Evolutionary conservation across 495 filamentous ascomycete genomes (phyloP), one percentile per base, ranked within the genome.

Genomic region (Thermochaetoides thermophila): DNA sequence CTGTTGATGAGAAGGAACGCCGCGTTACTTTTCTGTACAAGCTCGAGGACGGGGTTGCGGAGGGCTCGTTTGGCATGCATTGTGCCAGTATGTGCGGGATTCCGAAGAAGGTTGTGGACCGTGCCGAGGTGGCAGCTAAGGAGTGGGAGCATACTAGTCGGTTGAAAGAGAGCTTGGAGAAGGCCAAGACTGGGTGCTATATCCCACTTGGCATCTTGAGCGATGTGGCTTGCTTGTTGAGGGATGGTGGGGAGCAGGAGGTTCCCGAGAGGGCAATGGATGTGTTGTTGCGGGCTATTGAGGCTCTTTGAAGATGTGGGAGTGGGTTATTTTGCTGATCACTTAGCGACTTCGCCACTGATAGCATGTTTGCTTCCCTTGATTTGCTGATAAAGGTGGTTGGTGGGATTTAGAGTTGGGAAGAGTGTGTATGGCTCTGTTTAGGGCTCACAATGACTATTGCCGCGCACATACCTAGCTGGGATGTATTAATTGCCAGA

Each of bases 61-160:
- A 96, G 58, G 91, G 91, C 1, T 89, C 81, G 45, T 96, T 95
- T 57, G 91, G 91, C 43, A 99, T 99, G 91, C 91, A 96, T 54
- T 99, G 91, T 52, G 91, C 91, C 2, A 73, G 81, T 22, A 99
- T 96, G 89, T 99, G 91, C 40, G 91, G 91, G 1, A 95, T 99
- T 28, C 67, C 85, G 0, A 62, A 57, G 26, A 76, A 74, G 46
- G 78, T 99, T 19, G 80, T 99, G 27, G 76, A 85, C 49, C 55
- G 76, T 11, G 89, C 91, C 3, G 91, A 96, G 53, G 66, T 68
- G 14, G 91, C 91, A n/a, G 91, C 91, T 10, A 76, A 69, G 46
- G 78, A 81, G 46, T 97, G 91, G 82, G 89, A 97, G 60, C 84
- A 95, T 56, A 96, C 91, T 4, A 83, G 78, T 35, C 64, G 81